Evolutionary conservation across 495 filamentous ascomycete species (phyloP).

Genomic region (Aspergillus saccharolyticus): DNA sequence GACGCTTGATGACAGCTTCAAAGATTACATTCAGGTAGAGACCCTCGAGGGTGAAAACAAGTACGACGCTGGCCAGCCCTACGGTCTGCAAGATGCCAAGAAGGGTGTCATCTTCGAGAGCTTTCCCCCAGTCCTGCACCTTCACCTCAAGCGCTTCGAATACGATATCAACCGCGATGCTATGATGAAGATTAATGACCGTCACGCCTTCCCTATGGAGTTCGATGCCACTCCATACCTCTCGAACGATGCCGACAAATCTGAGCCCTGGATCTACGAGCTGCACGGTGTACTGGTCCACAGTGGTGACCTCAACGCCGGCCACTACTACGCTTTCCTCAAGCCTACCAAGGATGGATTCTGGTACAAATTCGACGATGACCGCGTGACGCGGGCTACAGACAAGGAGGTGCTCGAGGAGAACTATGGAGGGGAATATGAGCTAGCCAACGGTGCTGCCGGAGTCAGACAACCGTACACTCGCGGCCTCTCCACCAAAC

Average conservation of each 20-base stretch:
- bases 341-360: conserved; percentile 86
- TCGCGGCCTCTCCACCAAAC: conserved; percentile 59
- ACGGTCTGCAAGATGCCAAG: conserved; percentile 90
- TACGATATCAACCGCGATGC: conserved; percentile 93
- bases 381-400: conserved; percentile 88
- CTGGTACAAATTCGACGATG: conserved; percentile 98
- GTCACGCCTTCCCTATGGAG: conserved; percentile 92
- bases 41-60: conserved; percentile 98
- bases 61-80: conserved; percentile 83
- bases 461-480: conserved; percentile 63
- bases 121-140: conserved; percentile 90
- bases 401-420: conserved; percentile 90
- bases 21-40: conserved; percentile 93
- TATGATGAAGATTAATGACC: conserved; percentile 99
- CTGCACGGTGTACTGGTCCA: conserved; percentile 95
- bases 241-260: conserved; percentile 77
- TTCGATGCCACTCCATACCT: conserved; percentile 90
- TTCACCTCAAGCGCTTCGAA: conserved; percentile 96
- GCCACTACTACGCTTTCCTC: conserved; percentile 98
- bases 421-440: conserved; percentile 91
- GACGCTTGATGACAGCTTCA: conserved; percentile 89
- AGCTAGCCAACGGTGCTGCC: conserved; percentile 51
- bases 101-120: conserved; percentile 97
- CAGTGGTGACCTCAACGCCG: conserved; percentile 92
- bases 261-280: conserved; percentile 85